Base-by-base conservation (phyloP, 2,329 filamentous ascomycete genomes). In the Periconia sp. region DNA sequence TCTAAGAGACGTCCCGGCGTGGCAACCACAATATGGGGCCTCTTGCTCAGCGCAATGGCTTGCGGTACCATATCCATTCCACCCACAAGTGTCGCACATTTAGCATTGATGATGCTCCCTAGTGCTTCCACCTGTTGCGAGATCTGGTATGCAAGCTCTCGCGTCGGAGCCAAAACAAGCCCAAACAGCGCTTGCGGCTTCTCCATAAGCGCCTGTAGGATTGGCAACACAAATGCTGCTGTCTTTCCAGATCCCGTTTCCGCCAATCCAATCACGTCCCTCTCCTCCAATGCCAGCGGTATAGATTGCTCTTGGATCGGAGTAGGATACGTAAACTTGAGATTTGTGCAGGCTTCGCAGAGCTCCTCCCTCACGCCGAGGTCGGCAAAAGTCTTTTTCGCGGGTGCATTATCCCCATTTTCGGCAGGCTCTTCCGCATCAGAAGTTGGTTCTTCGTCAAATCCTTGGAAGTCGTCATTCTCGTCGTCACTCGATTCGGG, bases 211-310 rank as follows among this genome's bases (percentile, higher is more conserved):
- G 88, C 69, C 72, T 96, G 92, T 2, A 99, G 80, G 26, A 99
- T 95, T 1, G 94, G 94, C 3, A 99, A 77, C 0, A 90, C 91
- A 68, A 97, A 99, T 0, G 94, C 92, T 5, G 91, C 92, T 0
- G 94, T 97, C 76, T 97, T 99, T 72, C 94, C 94, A 64, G 86
- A 91, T 57, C 94, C 94, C 0, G 94, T 99, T 73, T 99, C 92
- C 22, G 94, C 94, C 37, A 97, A 79, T 29, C 92, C 94, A 57
- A 99, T 96, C 0, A 97, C 78, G 69, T 97, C 94, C 61, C 90
- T 83, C 38, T 87, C 85, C 61, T 88, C 73, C 4, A 96, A 78
- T 24, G 92, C 92, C 4, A 83, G 65, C 4, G 92, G 92, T 57
- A 97, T 95, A 0, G 91, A 81, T 68, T 95, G 82, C 37, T 80